Conservation (phyloP, 768 basidiomycete species). For the Cystofilobasidium macerans region DNA sequence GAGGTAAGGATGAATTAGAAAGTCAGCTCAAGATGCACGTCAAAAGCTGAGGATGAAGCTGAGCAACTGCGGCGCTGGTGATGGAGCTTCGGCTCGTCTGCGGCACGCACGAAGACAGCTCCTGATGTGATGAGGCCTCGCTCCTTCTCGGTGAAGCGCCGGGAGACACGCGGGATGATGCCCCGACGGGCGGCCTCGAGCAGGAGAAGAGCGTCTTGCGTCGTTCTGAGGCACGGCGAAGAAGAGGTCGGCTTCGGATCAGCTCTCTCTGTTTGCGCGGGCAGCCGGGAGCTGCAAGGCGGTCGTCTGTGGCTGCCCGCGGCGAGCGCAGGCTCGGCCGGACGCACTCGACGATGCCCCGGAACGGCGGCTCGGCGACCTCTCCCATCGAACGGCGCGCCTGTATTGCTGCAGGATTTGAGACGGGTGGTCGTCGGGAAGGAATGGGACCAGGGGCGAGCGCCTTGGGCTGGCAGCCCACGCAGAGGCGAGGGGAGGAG, state of each 20-base stretch:
- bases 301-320: no score
- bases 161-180: slow-evolving; percentile 53
- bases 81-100: no score
- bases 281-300: neutral
- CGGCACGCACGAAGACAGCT: slow-evolving; percentile 20
- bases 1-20: neutral
- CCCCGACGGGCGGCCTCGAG: slow-evolving; percentile 86
- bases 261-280: no score
- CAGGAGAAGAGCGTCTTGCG: slow-evolving; percentile 85
- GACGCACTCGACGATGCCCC: slow-evolving; percentile 60
- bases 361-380: slow-evolving; percentile 9
- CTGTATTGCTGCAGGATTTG: no score
- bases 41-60: no score
- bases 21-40: neutral
- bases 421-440: neutral
- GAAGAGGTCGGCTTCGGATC: neutral
- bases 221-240: slow-evolving; percentile 43
- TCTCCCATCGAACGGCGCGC: neutral
- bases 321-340: neutral
- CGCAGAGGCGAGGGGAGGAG: no score
- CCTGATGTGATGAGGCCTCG: slow-evolving; percentile 17
- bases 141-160: slow-evolving; percentile 22
- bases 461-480: no score
- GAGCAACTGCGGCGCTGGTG: no score
- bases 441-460: no score